A percentile compares a stretch with the other conserved stretches of the same genome.
Conservation (phyloP, 495 filamentous ascomycete species). For the Penicillium daleae region DNA sequence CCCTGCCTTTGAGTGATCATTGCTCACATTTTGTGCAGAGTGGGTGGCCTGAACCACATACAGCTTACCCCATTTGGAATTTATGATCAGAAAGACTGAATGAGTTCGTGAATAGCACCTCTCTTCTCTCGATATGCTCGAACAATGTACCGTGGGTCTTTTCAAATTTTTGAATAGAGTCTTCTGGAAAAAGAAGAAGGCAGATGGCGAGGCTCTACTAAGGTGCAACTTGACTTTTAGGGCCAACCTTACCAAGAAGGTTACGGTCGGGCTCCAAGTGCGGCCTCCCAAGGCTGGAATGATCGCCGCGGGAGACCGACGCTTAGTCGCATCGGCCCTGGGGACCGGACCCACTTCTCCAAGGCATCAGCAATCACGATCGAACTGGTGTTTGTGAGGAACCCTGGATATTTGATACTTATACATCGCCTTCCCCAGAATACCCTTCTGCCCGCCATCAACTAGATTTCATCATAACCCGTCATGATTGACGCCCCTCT, state of each 20-base stretch:
- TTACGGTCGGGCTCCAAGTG: conserved; percentile 1
- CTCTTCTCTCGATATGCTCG: background rate
- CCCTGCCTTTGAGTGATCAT: background rate
- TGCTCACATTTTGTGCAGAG: background rate
- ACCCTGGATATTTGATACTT: background rate
- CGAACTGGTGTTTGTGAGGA: background rate
- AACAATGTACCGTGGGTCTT: background rate
- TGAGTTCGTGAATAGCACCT: background rate
- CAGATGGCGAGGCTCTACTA: background rate
- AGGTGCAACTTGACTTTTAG: background rate
- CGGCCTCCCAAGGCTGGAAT: conserved; percentile 4
- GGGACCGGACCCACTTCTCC: conserved; percentile 1
- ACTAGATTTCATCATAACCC: background rate
- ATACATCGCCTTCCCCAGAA: background rate
- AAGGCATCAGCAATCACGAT: conserved; percentile 5
- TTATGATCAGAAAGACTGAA: background rate
- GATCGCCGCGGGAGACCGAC: background rate
- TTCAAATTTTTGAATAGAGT: background rate
- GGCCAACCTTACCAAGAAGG: no score
- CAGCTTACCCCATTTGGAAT: background rate
- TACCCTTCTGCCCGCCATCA: background rate
- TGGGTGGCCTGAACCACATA: background rate
- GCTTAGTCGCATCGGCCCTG: background rate
- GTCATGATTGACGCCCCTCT: background rate
- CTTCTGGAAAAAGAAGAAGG: background rate